Evolutionary conservation across 2,329 filamentous ascomycete species (phyloP).

Genomic region (Podosphaera xanthii): DNA sequence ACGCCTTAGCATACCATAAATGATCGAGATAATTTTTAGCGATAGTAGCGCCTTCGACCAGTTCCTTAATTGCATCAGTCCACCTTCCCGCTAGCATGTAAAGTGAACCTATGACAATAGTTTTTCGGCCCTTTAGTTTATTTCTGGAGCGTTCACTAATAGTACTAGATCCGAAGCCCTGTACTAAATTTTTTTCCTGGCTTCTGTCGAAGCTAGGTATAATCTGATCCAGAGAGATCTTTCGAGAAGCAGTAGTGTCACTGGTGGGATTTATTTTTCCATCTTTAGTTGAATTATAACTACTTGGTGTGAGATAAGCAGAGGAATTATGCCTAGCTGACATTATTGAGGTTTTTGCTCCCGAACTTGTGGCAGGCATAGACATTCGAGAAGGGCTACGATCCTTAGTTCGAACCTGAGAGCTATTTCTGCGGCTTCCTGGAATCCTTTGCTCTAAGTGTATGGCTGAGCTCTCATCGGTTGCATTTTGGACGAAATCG

Average conservation of each 20-base stretch:
- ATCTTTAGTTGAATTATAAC: conserved; percentile 11
- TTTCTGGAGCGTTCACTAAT: conserved; percentile 56
- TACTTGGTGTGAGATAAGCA: conserved; percentile 5
- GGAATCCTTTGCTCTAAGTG: conserved; percentile 32
- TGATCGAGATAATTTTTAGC: conserved; percentile 70
- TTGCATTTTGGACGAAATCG: conserved; percentile 17
- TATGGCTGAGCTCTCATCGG: conserved; percentile 22
- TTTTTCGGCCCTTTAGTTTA: conserved; percentile 58
- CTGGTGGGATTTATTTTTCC: conserved; percentile 4
- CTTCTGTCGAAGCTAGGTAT: conserved; percentile 10
- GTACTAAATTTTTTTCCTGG: conserved; percentile 34
- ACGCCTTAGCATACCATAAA: conserved; percentile 88
- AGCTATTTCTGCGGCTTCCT: conserved; percentile 26
- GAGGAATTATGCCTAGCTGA: conserved; percentile 10
- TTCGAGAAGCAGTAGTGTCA: conserved; percentile 5
- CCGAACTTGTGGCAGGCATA: conserved; percentile 35
- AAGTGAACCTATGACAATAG: conserved; percentile 60
- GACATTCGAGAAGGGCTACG: conserved; percentile 52
- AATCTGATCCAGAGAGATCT: conserved; percentile 7
- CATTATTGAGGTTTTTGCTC: conserved; percentile 12
- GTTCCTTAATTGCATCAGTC: conserved; percentile 66
- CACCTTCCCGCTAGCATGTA: conserved; percentile 79
- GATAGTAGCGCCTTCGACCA: conserved; percentile 56
- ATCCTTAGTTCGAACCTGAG: conserved; percentile 30
- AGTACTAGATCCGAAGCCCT: conserved; percentile 49